Percentiles rank a stretch among this genome's conserved stretches.
Conservation (phyloP, 208 protist species). For the Endotrypanum monterogeii region DNA sequence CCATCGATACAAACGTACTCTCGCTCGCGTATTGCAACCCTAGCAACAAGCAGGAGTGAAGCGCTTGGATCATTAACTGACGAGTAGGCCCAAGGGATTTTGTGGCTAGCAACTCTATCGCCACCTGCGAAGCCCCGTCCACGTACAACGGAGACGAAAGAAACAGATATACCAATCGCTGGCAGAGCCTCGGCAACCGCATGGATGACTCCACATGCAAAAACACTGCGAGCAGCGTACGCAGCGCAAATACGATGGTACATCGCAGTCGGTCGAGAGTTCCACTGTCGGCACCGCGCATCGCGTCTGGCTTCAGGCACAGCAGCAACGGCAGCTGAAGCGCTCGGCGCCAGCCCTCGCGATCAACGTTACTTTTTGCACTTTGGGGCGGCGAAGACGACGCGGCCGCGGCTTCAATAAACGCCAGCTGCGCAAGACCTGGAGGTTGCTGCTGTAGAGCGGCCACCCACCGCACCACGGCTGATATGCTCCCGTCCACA, state of each 20-base stretch:
- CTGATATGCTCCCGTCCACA: constrained; percentile 45
- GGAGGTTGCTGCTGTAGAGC: constrained; percentile 54
- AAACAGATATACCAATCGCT: constrained; percentile 52
- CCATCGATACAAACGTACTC: constrained; percentile 5
- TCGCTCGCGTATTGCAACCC: constrained; percentile 33
- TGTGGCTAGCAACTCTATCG: constrained; percentile 37
- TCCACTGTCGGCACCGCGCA: constrained; percentile 29
- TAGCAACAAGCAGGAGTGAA: constrained; percentile 28
- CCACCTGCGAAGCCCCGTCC: constrained; percentile 54
- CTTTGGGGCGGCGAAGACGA: constrained; percentile 1
- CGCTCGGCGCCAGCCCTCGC: constrained; percentile 59
- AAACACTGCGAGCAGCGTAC: constrained; percentile 60
- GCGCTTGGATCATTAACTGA: constrained; percentile 14
- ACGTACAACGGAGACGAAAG: constrained; percentile 75
- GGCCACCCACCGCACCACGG: constrained; percentile 48
- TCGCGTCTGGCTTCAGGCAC: constrained; percentile 25
- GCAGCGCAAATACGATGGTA: constrained; percentile 51
- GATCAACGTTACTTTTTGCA: constrained; percentile 1
- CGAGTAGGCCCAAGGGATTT: constrained; percentile 14
- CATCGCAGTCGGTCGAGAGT: constrained; percentile 53
- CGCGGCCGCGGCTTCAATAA: constrained; percentile 40
- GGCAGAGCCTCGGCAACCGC: constrained; percentile 47
- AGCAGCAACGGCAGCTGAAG: constrained; percentile 77
- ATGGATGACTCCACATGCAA: constrained; percentile 48
- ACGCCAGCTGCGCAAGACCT: constrained; percentile 75